Conservation (phyloP, 441 rosid genomes). For the Eutrema salsugineum region DNA sequence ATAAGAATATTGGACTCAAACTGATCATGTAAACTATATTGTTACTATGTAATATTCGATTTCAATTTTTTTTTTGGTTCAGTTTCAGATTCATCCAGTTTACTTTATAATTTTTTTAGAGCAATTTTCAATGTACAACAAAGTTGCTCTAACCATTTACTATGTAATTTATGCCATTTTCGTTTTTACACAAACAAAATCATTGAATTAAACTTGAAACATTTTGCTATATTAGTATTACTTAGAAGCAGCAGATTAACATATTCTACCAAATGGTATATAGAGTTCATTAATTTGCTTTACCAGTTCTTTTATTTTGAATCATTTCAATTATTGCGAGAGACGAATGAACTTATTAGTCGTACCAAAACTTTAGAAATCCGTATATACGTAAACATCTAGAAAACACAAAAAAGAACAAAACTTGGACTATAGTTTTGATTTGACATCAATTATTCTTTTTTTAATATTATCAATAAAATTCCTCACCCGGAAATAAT, state of each 20-base stretch:
- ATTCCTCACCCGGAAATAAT: conserved; percentile 14
- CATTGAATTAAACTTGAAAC: background rate
- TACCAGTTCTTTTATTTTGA: background rate
- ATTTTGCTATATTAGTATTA: background rate
- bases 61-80: too few relatives aligned
- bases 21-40: too few relatives aligned
- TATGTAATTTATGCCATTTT: background rate
- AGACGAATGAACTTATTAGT: background rate
- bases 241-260: background rate
- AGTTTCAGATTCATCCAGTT: too few relatives aligned
- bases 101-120: too few relatives aligned
- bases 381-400: background rate
- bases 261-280: background rate
- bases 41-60: too few relatives aligned
- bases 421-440: background rate
- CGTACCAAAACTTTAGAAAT: background rate
- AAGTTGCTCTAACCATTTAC: background rate
- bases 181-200: background rate
- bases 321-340: background rate
- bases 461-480: background rate
- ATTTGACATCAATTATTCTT: background rate
- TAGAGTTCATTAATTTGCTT: background rate
- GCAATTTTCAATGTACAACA: background rate
- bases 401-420: background rate
- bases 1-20: too few relatives aligned